These are phyloP conservation scores for Phanerochaete sordida DNA, from an alignment of 768 basidiomycete genomes.

Conservation along the genomic window DNA sequence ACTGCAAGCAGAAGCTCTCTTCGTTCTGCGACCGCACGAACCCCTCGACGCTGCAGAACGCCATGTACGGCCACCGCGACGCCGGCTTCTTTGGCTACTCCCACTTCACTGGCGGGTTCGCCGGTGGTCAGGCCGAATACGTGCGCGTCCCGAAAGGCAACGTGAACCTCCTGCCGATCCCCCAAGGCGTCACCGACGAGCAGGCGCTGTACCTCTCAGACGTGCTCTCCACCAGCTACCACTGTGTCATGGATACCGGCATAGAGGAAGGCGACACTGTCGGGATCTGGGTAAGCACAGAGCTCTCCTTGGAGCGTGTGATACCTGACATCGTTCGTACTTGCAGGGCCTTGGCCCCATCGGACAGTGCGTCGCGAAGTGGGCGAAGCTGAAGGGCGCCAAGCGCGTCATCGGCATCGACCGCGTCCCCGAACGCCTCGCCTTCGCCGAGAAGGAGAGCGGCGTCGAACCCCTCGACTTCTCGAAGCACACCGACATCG, in stretches of 20 bases:
- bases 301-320: too few species aligned
- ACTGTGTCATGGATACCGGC: slow-evolving; percentile 68
- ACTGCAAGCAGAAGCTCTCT: slow-evolving; percentile 70
- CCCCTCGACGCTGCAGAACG: slow-evolving; percentile 51
- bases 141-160: slow-evolving; percentile 69
- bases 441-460: slow-evolving; percentile 39
- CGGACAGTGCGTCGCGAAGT: slow-evolving; percentile 57
- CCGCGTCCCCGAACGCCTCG: slow-evolving; percentile 47
- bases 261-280: slow-evolving; percentile 71
- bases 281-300: slow-evolving; percentile 63
- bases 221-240: slow-evolving; percentile 70
- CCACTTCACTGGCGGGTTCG: slow-evolving; percentile 71
- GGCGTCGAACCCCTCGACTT: slow-evolving; percentile 30
- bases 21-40: slow-evolving; percentile 76
- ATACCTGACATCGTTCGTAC: too few species aligned
- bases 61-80: slow-evolving; percentile 63
- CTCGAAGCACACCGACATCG: slow-evolving; percentile 32
- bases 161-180: slow-evolving; percentile 68
- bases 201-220: slow-evolving; percentile 55
- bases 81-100: slow-evolving; percentile 72
- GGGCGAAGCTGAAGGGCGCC: slow-evolving; percentile 66
- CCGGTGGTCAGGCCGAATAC: slow-evolving; percentile 76
- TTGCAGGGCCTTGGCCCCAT: slow-evolving; percentile 61
- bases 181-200: slow-evolving; percentile 63
- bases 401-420: slow-evolving; percentile 72